Percentiles rank a stretch among this genome's conserved stretches.
phyloP scores from a whole-genome alignment of 2,329 filamentous ascomycete species.

The Chaetomium olivaceum region DNA sequence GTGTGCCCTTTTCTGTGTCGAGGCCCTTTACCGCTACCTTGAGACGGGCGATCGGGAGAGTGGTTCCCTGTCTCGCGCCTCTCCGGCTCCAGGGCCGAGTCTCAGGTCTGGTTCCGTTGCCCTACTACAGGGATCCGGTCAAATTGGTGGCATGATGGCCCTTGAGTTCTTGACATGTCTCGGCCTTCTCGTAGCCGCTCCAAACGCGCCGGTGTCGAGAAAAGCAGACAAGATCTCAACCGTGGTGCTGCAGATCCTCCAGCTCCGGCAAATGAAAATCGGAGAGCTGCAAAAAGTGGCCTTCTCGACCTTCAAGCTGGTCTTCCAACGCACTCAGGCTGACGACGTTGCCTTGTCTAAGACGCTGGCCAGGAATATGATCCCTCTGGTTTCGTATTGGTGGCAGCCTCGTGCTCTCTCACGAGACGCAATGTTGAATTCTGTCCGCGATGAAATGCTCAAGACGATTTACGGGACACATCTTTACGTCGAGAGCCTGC shows the following conservation, averaged over 20 bases:
- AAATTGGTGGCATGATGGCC: constrained; percentile 41
- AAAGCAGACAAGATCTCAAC: constrained; percentile 58
- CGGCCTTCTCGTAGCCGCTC: constrained; percentile 60
- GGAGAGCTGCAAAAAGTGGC: constrained; percentile 69
- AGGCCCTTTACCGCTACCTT: constrained; percentile 58
- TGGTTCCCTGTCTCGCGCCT: constrained; percentile 44
- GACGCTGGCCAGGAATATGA: constrained; percentile 57
- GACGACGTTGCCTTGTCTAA: constrained; percentile 67
- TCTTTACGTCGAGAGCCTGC: constrained; percentile 61
- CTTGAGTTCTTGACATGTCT: constrained; percentile 66
- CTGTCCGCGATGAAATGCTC: constrained; percentile 75
- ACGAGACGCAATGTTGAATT: constrained; percentile 60
- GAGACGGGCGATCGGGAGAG: constrained; percentile 44
- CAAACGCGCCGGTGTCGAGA: constrained; percentile 66
- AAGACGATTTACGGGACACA: constrained; percentile 68
- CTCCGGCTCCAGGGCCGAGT: constrained; percentile 47
- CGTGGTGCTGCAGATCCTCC: constrained; percentile 61
- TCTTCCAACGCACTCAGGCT: constrained; percentile 65
- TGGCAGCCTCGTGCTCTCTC: constrained; percentile 73
- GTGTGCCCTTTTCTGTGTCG: constrained; percentile 70
- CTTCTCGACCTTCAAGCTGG: constrained; percentile 72
- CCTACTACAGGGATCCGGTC: constrained; percentile 30
- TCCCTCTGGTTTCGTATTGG: constrained; percentile 72
- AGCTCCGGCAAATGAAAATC: constrained; percentile 56
- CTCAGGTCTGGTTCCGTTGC: constrained; percentile 35